Conservation (phyloP, 129 eudicot genomes). For the Silybum marianum region DNA sequence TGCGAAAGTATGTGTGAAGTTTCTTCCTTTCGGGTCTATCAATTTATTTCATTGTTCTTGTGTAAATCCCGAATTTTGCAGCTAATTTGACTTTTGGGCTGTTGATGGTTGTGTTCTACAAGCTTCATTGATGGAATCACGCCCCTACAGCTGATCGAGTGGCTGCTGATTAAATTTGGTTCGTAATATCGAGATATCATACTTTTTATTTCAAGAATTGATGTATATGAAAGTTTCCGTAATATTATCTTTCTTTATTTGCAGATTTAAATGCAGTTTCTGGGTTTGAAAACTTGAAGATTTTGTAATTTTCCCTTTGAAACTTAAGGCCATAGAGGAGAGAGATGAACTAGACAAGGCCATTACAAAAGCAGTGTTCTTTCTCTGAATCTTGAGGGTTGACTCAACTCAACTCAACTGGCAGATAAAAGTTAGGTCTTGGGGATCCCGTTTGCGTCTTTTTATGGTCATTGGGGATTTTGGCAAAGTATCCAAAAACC, state of each 20-base stretch:
- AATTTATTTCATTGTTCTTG: conserved; percentile 1
- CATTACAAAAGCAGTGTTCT: background rate
- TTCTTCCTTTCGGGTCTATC: background rate
- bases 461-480: background rate
- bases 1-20: background rate
- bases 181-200: conserved; percentile 13
- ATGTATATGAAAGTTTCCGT: conserved; percentile 4
- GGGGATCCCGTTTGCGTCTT: background rate
- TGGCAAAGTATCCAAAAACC: background rate
- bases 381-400: background rate
- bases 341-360: conserved; percentile 9
- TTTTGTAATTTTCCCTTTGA: background rate
- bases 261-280: background rate
- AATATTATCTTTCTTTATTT: background rate
- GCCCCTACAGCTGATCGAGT: background rate
- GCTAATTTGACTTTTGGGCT: background rate
- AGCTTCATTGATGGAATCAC: background rate
- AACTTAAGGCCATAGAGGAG: background rate
- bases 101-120: background rate
- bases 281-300: background rate
- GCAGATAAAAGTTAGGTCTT: background rate
- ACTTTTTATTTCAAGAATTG: background rate
- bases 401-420: background rate
- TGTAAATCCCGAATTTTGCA: background rate
- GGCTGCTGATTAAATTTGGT: background rate